Conservation (phyloP, 225 moss, liverwort and hornwort species). For the Physcomitrellopsis africana region DNA sequence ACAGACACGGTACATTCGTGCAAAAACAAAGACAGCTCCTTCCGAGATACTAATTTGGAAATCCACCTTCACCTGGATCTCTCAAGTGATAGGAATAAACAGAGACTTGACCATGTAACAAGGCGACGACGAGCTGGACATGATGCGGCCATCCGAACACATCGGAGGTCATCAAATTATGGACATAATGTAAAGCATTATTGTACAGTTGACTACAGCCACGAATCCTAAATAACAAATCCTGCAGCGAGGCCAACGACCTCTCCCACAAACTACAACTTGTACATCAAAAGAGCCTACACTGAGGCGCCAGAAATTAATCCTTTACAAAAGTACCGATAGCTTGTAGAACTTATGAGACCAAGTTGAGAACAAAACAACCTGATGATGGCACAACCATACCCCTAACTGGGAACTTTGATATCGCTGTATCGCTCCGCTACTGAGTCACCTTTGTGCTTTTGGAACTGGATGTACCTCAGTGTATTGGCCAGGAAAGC, state of each 20-base stretch:
- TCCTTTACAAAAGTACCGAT: conserved; percentile 53
- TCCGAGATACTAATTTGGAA: no score
- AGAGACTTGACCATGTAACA: no score
- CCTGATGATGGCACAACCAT: conserved; percentile 2
- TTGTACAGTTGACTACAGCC: conserved; percentile 57
- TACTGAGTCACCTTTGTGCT: conserved; percentile 89
- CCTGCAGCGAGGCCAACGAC: conserved; percentile 30
- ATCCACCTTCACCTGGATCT: no score
- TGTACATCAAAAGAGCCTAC: conserved; percentile 35
- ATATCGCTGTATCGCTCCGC: conserved; percentile 85
- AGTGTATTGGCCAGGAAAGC: conserved; percentile 93
- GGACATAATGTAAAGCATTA: conserved; percentile 33
- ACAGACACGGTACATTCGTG: no score
- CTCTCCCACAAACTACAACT: conserved; percentile 40
- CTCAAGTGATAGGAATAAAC: no score
- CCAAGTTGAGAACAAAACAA: conserved; percentile 22
- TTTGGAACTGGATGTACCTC: conserved; percentile 96
- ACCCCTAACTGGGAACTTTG: conserved; percentile 53
- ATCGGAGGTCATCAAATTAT: background rate
- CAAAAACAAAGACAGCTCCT: no score
- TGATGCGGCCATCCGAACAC: background rate
- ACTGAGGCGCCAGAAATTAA: conserved; percentile 43
- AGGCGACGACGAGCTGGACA: no score
- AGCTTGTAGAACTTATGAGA: conserved; percentile 32
- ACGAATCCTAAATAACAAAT: conserved; percentile 36